These are phyloP conservation scores for Solanum virginianum DNA, from an alignment of 257 asterid genomes.

Conservation along the genomic window DNA sequence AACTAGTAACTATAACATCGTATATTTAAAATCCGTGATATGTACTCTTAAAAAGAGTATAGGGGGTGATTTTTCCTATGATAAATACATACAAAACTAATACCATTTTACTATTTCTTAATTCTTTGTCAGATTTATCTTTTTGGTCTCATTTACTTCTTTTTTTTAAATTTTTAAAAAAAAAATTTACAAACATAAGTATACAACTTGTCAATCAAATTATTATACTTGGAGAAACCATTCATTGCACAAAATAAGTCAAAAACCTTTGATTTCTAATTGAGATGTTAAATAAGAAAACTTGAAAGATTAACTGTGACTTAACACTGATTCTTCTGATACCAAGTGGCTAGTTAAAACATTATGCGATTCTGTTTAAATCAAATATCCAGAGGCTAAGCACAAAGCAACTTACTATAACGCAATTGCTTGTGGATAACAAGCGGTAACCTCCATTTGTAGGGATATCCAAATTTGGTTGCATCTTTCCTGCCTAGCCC, in stretches of 20 bases:
- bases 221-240: background rate
- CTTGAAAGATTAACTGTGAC: background rate
- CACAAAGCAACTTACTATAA: slow-evolving; percentile 18
- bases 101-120: no score
- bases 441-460: slow-evolving; percentile 54
- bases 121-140: no score
- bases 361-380: background rate
- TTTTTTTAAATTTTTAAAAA: background rate
- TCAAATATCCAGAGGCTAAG: background rate
- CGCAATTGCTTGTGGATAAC: slow-evolving; percentile 68
- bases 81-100: no score
- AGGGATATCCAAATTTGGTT: slow-evolving; percentile 58
- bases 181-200: no score
- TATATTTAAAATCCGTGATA: no score
- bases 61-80: no score
- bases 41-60: no score
- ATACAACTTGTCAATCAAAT: background rate
- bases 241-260: background rate
- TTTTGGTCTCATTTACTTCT: no score
- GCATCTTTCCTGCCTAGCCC: slow-evolving; percentile 30
- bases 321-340: background rate
- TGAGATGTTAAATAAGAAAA: background rate
- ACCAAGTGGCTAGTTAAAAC: background rate
- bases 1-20: no score
- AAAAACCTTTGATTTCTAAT: background rate